Conservation (phyloP, 495 filamentous ascomycete species). For the Podospora didyma region DNA sequence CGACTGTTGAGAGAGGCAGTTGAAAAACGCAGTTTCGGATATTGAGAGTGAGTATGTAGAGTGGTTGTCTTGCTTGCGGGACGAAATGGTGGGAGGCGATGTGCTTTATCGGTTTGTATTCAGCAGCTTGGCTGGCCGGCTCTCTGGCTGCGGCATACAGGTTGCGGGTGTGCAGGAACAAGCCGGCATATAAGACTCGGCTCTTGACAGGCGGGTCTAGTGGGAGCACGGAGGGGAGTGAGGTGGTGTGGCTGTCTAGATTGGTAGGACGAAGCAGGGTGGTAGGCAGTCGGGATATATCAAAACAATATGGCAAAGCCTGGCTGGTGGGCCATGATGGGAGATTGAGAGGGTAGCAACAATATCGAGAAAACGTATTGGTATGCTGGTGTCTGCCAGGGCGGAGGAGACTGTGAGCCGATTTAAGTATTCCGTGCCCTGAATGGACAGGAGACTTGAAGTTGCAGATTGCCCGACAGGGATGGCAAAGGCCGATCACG, state of each 20-base stretch:
- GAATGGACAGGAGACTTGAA: slow-evolving; percentile 14
- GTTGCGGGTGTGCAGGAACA: slow-evolving; percentile 13
- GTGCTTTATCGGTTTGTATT: background rate
- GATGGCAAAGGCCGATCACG: slow-evolving; percentile 25
- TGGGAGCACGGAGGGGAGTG: slow-evolving; percentile 9
- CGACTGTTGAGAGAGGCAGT: too few relatives aligned
- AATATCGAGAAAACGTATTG: slow-evolving; percentile 25
- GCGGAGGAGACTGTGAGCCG: slow-evolving; percentile 18
- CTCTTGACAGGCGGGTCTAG: slow-evolving; percentile 16
- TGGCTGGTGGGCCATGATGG: slow-evolving; percentile 28
- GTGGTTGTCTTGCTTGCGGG: background rate
- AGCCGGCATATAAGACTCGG: slow-evolving; percentile 18
- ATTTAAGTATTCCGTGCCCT: slow-evolving; percentile 19
- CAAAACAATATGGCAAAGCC: slow-evolving; percentile 34
- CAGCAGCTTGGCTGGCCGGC: background rate
- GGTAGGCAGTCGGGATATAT: slow-evolving; percentile 29
- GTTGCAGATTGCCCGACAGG: slow-evolving; percentile 29
- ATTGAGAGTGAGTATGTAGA: too few relatives aligned
- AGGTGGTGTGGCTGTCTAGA: slow-evolving; percentile 7
- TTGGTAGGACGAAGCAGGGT: slow-evolving; percentile 12
- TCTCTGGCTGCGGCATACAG: background rate
- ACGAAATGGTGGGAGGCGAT: background rate
- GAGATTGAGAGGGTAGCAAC: slow-evolving; percentile 20
- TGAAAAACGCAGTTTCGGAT: too few relatives aligned
- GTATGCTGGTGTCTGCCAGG: slow-evolving; percentile 12